Evolutionary conservation across 352 stramenopile genomes (phyloP), one percentile per base, ranked within the genome.

Genomic region (Phytophthora pluvialis): DNA sequence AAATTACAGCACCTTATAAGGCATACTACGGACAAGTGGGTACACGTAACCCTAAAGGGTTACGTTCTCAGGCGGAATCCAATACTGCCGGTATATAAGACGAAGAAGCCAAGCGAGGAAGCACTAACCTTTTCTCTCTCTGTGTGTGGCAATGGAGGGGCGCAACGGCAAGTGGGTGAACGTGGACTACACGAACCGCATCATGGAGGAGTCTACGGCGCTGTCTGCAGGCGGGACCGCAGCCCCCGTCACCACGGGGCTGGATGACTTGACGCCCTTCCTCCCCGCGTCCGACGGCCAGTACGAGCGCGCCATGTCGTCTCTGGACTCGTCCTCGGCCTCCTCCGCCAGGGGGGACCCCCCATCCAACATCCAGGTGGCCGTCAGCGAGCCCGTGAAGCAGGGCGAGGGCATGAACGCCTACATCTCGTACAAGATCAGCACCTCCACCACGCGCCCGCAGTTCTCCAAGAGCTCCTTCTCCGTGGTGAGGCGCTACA

Each of bases 381-480:
- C 80, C 0, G 97, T 99, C 10, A 97, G 88, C 18, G 97, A 99
- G 75, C 97, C 97, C 0, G 90, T 98, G 10, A 98, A 99, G 72
- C 94, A 99, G 60, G 86, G 89, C 32, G 97, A 99, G 62, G 96
- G 97, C 43, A 98, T 99, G 80, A 98, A 99, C 72, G 95, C 97
- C 56, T 99, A 98, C 73, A 98, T 98, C 44, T 98, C 92, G 55
- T 99, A 99, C 83, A 98, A 98, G 63, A 96, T 99, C 72, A 81
- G 71, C 44, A 96, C 83, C 0, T 66, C 18, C 5, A 97, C 88
- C 8, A 90, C 78, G 33, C 83, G 88, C 3, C 79, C 85, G 21
- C 88, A 95, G 70, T 95, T 95, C 65, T 77, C 89, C 46, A 93
- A 89, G 70, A 86, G 71, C 66, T 86, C 89, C 25, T 98, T 97